A percentile compares a stretch with the other conserved stretches of the same genome.
Evolutionary conservation across 1,284 basidiomycete species (phyloP).

Genomic region (Hemileia vastatrix): DNA sequence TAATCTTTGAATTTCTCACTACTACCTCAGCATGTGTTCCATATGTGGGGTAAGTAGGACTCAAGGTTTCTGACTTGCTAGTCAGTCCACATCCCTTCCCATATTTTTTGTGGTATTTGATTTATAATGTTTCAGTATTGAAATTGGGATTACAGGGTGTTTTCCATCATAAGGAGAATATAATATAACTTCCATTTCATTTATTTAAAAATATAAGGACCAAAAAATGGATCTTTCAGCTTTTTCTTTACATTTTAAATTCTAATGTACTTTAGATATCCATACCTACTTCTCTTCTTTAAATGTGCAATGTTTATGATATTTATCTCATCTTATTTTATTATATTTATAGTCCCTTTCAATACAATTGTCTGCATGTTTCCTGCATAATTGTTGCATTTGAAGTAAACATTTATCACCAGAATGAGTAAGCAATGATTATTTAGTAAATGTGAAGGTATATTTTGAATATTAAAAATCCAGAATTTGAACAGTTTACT

Average conservation of each 20-base stretch:
- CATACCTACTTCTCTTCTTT: background rate
- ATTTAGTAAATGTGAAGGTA: no score
- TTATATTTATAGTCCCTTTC: background rate
- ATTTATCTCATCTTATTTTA: conserved; percentile 9
- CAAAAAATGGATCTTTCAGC: background rate
- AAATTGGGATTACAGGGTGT: conserved; percentile 4
- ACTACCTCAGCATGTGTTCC: no score
- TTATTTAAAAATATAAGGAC: conserved; percentile 2
- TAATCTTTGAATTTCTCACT: no score
- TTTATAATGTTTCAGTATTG: conserved; percentile 2
- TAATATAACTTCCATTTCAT: conserved; percentile 6
- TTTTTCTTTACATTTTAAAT: background rate
- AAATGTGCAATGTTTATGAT: conserved; percentile 1
- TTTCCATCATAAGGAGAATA: background rate
- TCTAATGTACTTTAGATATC: conserved; percentile 1
- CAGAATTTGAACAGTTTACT: no score
- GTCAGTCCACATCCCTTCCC: no score
- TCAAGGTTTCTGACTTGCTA: no score
- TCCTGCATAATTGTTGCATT: background rate
- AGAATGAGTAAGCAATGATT: background rate
- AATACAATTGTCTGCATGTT: background rate
- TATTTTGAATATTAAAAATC: no score
- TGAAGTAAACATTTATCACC: background rate
- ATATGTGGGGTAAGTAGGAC: no score
- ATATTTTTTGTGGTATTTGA: no score